Base-by-base conservation (phyloP, 139 green algal species). In the Chlorella ohadii region DNA sequence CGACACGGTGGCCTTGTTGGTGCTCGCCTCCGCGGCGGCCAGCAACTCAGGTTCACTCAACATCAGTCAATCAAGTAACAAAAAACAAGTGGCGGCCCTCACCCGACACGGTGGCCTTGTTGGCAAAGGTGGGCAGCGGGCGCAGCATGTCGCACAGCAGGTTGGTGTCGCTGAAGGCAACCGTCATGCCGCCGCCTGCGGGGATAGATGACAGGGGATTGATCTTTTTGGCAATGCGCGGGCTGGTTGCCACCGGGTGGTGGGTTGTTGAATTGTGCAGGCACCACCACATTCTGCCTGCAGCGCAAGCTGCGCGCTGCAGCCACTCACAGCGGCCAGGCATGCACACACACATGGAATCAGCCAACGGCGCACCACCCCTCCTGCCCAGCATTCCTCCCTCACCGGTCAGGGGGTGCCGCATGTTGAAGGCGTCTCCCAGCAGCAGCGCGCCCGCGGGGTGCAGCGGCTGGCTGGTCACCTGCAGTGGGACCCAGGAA, bases 341-440 rank as follows among this genome's bases (percentile, higher is more conserved):
- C n/a, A n/a, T n/a, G n/a, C n/a, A n/a, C n/a, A n/a, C n/a, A n/a
- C n/a, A n/a, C n/a, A n/a, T n/a, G n/a, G n/a, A n/a, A n/a, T n/a
- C n/a, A n/a, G n/a, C n/a, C n/a, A n/a, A n/a, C n/a, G n/a, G n/a
- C n/a, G n/a, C n/a, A n/a, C n/a, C n/a, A n/a, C n/a, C 9, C 44
- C 44, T 51, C 44, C 22, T 33, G 22, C 23, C 59, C 59, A 66
- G 59, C 25, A 66, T 19, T 9, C 44, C 44, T 51, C 44, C 44
- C 78, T 16, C 31, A 47, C 94, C 95, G 0, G 95, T 98, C 44
- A 99, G 88, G n/a, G 97, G 97, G 87, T 98, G 97, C 11, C 97
- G 90, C 97, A 99, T 99, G 94, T 99, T 99, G 92, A 99, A 99
- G 1, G 97, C 96, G 84, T 99, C 97, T 6, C 97, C 97, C 85